Conservation (phyloP, 225 moss, liverwort and hornwort species). For the Thuidium tamariscinum region DNA sequence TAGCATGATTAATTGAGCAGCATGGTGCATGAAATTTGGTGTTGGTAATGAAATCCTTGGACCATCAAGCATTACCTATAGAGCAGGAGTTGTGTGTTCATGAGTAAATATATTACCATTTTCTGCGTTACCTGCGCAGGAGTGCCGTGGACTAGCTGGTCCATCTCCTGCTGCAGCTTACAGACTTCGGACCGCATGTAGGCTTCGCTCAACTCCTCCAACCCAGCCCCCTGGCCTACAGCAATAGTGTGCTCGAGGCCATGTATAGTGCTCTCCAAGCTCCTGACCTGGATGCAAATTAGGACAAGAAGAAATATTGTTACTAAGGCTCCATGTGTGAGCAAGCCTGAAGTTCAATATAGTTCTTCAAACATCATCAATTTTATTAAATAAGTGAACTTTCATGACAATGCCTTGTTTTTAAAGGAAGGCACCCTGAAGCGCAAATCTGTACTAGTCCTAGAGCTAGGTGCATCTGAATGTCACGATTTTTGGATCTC, state of each 20-base stretch:
- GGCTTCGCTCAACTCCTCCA: slow-evolving; percentile 68
- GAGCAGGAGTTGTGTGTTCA: background rate
- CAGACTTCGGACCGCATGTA: slow-evolving; percentile 80
- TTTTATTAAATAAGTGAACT: background rate
- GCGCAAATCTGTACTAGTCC: background rate
- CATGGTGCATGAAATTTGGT: background rate
- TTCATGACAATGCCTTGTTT: background rate
- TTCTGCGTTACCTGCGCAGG: slow-evolving; percentile 42
- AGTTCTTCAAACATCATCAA: background rate
- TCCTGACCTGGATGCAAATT: slow-evolving; percentile 45
- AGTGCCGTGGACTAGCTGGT: slow-evolving; percentile 83
- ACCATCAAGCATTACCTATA: background rate
- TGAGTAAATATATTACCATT: background rate
- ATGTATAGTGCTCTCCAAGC: slow-evolving; percentile 83
- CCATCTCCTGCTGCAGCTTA: slow-evolving; percentile 87
- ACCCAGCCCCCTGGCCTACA: slow-evolving; percentile 60
- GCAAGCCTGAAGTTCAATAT: background rate
- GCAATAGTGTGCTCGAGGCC: slow-evolving; percentile 72
- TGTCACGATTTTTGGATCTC: background rate
- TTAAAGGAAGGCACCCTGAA: background rate
- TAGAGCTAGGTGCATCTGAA: background rate
- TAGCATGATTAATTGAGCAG: background rate
- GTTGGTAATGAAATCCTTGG: background rate
- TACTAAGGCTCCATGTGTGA: background rate
- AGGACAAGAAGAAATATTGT: background rate